Evolutionary conservation across 169 alveolate genomes (phyloP).

Genomic region (Plasmodium vinckei): DNA sequence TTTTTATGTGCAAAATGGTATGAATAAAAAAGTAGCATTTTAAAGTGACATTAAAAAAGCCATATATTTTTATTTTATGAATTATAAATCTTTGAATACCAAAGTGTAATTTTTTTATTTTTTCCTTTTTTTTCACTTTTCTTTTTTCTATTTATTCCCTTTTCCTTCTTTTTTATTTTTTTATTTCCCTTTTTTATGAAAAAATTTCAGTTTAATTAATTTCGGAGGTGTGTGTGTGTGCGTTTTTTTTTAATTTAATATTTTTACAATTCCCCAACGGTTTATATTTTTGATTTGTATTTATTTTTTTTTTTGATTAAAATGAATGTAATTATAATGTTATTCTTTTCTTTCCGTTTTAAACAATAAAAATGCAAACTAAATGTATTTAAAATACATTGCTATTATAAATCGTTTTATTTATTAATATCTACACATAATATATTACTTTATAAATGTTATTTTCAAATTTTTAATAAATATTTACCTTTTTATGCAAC

Average conservation of each 20-base stretch:
- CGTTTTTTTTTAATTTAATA: conserved; percentile 6
- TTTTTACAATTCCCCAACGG: conserved; percentile 1
- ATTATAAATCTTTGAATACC: too few species aligned
- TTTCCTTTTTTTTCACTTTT: conserved; percentile 4
- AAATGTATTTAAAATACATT: too few species aligned
- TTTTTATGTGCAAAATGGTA: too few species aligned
- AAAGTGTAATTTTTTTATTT: background rate
- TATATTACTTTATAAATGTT: too few species aligned
- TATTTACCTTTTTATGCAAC: too few species aligned
- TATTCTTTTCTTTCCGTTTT: background rate
- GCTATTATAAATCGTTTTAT: too few species aligned
- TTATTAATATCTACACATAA: too few species aligned
- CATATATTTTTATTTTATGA: too few species aligned
- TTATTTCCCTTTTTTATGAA: conserved; percentile 11
- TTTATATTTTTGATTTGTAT: background rate
- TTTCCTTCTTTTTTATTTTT: too few species aligned
- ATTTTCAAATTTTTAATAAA: too few species aligned
- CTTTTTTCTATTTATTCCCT: background rate
- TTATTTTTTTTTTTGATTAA: background rate
- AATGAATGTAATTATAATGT: background rate
- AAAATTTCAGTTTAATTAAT: background rate
- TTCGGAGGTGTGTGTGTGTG: background rate
- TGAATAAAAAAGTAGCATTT: too few species aligned
- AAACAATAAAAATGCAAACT: background rate
- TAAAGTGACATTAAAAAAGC: too few species aligned